These are phyloP conservation scores for Schizophyllum commune DNA, from an alignment of 1,284 basidiomycete genomes.

Conservation along the genomic window DNA sequence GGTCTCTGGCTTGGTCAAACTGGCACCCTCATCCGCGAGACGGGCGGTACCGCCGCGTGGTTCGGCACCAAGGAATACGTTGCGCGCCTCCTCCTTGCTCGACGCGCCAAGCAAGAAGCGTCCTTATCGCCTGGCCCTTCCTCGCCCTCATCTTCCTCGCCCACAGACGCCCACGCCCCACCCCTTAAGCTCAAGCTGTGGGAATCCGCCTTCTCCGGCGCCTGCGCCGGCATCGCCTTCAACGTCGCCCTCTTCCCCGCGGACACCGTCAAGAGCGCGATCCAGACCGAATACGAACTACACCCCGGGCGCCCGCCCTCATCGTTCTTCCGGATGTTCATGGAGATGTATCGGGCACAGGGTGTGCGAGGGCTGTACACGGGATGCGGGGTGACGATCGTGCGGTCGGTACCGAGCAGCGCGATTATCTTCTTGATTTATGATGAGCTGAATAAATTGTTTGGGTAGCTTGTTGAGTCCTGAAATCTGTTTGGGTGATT, in stretches of 20 bases:
- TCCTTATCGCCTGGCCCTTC: too few species aligned
- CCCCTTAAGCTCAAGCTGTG: constrained; percentile 31
- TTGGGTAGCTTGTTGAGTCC: constrained; percentile 24
- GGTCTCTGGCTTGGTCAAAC: constrained; percentile 88
- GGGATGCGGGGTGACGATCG: constrained; percentile 81
- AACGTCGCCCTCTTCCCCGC: constrained; percentile 80
- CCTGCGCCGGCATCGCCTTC: constrained; percentile 75
- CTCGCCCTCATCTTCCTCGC: too few species aligned
- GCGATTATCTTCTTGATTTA: constrained; percentile 83
- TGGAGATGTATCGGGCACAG: constrained; percentile 64
- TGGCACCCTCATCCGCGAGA: constrained; percentile 81
- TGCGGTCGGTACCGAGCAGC: constrained; percentile 74
- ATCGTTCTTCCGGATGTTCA: constrained; percentile 60
- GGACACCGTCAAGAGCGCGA: constrained; percentile 82
- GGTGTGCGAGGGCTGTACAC: constrained; percentile 79
- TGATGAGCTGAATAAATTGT: constrained; percentile 53
- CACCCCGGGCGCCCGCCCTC: constrained; percentile 23
- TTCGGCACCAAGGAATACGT: constrained; percentile 81
- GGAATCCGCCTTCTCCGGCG: constrained; percentile 76
- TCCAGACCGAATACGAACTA: constrained; percentile 85
- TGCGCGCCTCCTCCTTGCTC: constrained; percentile 47
- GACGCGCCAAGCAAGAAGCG: constrained; percentile 13
- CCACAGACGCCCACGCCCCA: constrained; percentile 9
- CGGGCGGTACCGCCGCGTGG: constrained; percentile 84
- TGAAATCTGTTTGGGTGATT: constrained; percentile 19